Base-by-base conservation (phyloP, 2,329 filamentous ascomycete species). In the Botrytis hyacinthi region DNA sequence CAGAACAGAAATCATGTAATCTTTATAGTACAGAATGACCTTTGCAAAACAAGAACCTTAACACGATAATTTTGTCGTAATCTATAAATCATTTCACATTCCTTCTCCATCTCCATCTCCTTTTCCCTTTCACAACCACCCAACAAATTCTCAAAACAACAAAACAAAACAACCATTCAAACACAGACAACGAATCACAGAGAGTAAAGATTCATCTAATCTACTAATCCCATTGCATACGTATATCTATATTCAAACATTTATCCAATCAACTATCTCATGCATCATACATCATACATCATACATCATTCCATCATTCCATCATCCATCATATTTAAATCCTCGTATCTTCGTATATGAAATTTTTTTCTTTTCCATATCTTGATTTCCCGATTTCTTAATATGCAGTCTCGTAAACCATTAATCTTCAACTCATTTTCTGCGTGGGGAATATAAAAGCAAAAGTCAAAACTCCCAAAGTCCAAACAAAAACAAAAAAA, bases 371-470 rank as follows among this genome's bases (percentile, higher is more conserved):
- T 10, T 48, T 26, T 37, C 3, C 59, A 61, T 40, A 14, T 26
- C 18, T 46, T 59, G 29, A 16, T 26, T 54, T n/a, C 6, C 26
- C n/a, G 6, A 59, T 59, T 32, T 32, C 1, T 20, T 20, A 14
- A 61, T n/a, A 40, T n/a, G 7, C 59, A 40, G 16, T 48, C 35
- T 66, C 63, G 20, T 66, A 48, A 66, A 4, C 32, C 44, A 48
- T 66, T 35, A 63, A 48, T 48, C 29, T 66, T 46, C 40, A 32
- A 44, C 40, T 32, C 40, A 46, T 65, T 65, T 63, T 65, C 62
- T 46, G 18, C 62, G 18, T 44, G 62, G 62, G 62, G 62, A 46
- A 65, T 65, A 65, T 32, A 46, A 26, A 46, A 44, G 8, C n/a
- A 32, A 18, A 42, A 42, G n/a, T n/a, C 6, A 42, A 42, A 42